Evolutionary conservation across 1,139 yeast species (phyloP).

Genomic region (Torulaspora pretoriensis): DNA sequence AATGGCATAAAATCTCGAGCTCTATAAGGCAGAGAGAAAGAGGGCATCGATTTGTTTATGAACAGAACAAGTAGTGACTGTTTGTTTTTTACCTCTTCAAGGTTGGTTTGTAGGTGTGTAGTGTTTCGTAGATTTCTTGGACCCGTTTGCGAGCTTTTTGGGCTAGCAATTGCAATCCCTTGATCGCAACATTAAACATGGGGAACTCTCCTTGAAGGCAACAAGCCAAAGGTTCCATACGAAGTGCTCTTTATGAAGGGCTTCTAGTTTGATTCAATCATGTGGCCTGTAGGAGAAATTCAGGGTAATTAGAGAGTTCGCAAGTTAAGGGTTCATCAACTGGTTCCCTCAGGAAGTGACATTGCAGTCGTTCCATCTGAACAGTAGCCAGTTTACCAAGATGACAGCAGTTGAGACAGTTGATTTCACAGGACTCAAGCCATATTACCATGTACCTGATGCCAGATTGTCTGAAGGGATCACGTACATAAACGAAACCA

Average conservation of each 20-base stretch:
- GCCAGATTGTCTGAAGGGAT: constrained; percentile 64
- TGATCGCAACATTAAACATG: neutral
- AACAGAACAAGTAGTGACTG: no score
- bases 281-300: neutral
- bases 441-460: constrained; percentile 33
- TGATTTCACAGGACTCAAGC: constrained; percentile 13
- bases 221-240: neutral
- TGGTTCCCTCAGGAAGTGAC: neutral
- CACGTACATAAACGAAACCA: constrained; percentile 54
- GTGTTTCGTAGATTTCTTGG: no score
- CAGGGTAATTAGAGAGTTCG: neutral
- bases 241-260: neutral
- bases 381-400: neutral
- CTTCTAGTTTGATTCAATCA: neutral
- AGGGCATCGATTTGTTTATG: no score
- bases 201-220: neutral
- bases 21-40: neutral
- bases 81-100: no score
- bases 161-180: neutral
- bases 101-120: no score
- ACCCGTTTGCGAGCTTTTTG: neutral
- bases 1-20: neutral
- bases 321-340: neutral
- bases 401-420: constrained; percentile 4
- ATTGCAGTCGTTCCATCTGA: no score